A percentile compares a stretch with the other conserved stretches of the same genome.
Conservation (phyloP, 768 basidiomycete species). For the Daedalea quercina region DNA sequence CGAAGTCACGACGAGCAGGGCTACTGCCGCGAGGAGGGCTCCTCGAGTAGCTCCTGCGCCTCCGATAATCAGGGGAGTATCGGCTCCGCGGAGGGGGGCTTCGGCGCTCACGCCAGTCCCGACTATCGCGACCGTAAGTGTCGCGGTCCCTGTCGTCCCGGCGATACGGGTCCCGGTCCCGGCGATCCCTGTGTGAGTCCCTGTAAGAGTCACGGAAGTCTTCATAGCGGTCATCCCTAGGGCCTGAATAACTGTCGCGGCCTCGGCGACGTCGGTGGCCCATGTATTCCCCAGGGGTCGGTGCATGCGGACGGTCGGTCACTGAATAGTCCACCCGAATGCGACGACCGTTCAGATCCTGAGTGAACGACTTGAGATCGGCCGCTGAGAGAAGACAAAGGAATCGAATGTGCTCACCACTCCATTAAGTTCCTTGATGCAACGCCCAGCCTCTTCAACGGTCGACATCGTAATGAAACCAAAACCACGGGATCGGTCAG, state of each 20-base stretch:
- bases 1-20: slow-evolving; percentile 39
- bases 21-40: slow-evolving; percentile 74
- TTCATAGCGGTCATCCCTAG: slow-evolving; percentile 33
- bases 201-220: slow-evolving; percentile 37
- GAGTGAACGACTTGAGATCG: neutral
- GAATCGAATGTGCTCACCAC: slow-evolving; percentile 38
- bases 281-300: slow-evolving; percentile 98
- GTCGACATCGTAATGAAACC: slow-evolving; percentile 94
- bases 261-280: slow-evolving; percentile 66
- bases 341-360: slow-evolving; percentile 93
- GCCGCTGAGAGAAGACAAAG: slow-evolving; percentile 26
- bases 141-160: slow-evolving; percentile 44
- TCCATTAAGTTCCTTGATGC: slow-evolving; percentile 89
- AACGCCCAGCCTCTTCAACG: slow-evolving; percentile 82
- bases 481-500: slow-evolving; percentile 94
- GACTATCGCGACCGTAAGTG: slow-evolving; percentile 58
- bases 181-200: slow-evolving; percentile 42
- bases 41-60: slow-evolving; percentile 70
- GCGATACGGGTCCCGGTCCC: slow-evolving; percentile 43
- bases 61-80: slow-evolving; percentile 73
- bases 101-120: slow-evolving; percentile 78
- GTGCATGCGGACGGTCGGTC: slow-evolving; percentile 88
- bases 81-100: slow-evolving; percentile 61
- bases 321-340: slow-evolving; percentile 98
- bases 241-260: slow-evolving; percentile 31